phyloP scores from a whole-genome alignment of 306 rosid species.

The Parietaria judaica region DNA sequence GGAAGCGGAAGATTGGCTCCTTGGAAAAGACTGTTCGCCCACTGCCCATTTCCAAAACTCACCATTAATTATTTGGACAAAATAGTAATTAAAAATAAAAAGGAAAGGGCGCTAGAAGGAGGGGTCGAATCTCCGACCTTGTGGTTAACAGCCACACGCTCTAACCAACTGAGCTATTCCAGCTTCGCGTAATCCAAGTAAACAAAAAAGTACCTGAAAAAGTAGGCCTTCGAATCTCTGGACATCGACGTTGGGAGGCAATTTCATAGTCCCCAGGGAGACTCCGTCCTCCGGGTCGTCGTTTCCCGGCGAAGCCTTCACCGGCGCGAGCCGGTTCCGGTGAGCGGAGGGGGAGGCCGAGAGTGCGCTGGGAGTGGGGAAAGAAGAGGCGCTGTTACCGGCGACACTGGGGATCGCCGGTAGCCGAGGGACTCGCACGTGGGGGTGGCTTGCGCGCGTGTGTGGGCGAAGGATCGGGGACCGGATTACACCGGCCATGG shows the following conservation, averaged over 20 bases:
- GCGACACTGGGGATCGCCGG: constrained; percentile 13
- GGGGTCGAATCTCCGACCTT: constrained; percentile 38
- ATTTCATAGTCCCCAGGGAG: constrained; percentile 75
- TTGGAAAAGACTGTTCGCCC: constrained; percentile 92
- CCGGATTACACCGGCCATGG: constrained; percentile 41
- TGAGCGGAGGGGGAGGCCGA: background rate
- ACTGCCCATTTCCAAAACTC: constrained; percentile 30
- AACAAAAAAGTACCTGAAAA: constrained; percentile 41
- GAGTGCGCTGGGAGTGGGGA: constrained; percentile 17
- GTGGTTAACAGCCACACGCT: constrained; percentile 41
- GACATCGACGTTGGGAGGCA: constrained; percentile 51
- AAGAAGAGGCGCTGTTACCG: background rate
- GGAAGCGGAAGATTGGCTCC: constrained; percentile 92
- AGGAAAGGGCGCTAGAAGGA: constrained; percentile 32
- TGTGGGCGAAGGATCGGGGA: constrained; percentile 15
- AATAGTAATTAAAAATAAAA: background rate
- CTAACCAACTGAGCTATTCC: constrained; percentile 41
- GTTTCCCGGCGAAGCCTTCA: constrained; percentile 37
- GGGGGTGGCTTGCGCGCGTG: constrained; percentile 22
- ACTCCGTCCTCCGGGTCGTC: constrained; percentile 52
- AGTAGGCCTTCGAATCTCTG: constrained; percentile 59
- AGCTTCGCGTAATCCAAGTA: background rate
- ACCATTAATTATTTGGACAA: background rate
- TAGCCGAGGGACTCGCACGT: constrained; percentile 17
- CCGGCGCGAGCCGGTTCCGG: constrained; percentile 1